Evolutionary conservation across 1,284 basidiomycete genomes (phyloP).

Genomic region (Puccinia polysora): DNA sequence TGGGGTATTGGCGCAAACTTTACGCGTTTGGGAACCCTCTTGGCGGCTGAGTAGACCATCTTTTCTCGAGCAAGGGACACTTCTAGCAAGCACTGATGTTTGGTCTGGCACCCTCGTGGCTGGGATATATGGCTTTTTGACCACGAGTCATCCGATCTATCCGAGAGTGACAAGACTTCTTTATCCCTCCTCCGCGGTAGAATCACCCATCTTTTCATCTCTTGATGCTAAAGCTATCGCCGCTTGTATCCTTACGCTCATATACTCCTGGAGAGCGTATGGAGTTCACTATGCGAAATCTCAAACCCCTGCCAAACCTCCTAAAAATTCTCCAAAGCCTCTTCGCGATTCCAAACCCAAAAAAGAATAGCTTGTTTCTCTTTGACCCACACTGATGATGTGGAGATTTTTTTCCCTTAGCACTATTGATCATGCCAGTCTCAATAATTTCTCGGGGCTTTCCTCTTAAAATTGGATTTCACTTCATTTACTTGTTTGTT

Average conservation of each 20-base stretch:
- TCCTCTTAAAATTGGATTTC: too few species aligned
- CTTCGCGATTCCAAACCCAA: constrained; percentile 13
- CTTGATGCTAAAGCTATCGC: constrained; percentile 15
- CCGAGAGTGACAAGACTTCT: neutral
- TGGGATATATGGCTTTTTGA: constrained; percentile 13
- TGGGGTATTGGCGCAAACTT: constrained; percentile 15
- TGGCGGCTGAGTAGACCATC: constrained; percentile 20
- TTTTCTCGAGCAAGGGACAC: constrained; percentile 15
- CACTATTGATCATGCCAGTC: too few species aligned
- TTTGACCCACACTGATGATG: too few species aligned
- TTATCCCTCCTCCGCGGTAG: neutral
- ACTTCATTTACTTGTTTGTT: too few species aligned
- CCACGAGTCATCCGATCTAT: constrained; percentile 28
- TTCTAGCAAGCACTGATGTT: constrained; percentile 18
- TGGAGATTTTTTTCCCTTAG: too few species aligned
- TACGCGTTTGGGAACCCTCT: constrained; percentile 15
- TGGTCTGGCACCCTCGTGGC: constrained; percentile 33
- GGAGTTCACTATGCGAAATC: constrained; percentile 10
- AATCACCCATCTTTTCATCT: constrained; percentile 2
- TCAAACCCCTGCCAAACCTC: neutral
- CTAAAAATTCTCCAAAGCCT: neutral
- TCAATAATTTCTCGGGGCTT: too few species aligned
- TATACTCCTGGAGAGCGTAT: constrained; percentile 24
- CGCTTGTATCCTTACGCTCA: neutral
- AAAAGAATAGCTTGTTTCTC: too few species aligned